Conservation (phyloP, 306 rosid species). For the Inga laurina region DNA sequence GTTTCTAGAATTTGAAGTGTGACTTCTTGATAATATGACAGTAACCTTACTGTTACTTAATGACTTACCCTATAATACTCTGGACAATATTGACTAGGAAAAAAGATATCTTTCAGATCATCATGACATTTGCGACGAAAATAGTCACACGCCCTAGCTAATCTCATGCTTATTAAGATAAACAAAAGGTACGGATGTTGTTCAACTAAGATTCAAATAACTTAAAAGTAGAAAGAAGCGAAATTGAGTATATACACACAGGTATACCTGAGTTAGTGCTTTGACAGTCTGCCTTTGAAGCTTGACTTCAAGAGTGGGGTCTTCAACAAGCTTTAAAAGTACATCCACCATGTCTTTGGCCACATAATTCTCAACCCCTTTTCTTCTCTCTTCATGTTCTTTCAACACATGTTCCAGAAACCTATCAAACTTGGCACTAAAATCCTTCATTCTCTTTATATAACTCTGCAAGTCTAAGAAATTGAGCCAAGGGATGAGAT, state of each 20-base stretch:
- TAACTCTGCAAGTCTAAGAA: slow-evolving; percentile 66
- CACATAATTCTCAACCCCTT: slow-evolving; percentile 36
- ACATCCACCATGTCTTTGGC: slow-evolving; percentile 60
- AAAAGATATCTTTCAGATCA: no score
- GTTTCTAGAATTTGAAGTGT: no score
- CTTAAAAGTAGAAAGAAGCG: no score
- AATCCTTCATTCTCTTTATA: slow-evolving; percentile 59
- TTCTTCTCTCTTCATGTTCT: slow-evolving; percentile 44
- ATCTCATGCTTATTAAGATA: no score
- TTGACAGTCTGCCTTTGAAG: slow-evolving; percentile 50
- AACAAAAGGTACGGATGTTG: no score
- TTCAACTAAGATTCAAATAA: no score
- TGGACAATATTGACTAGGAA: no score
- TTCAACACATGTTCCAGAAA: slow-evolving; percentile 61
- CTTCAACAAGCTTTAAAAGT: slow-evolving; percentile 50
- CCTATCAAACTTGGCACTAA: slow-evolving; percentile 51
- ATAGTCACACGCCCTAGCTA: no score
- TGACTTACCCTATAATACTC: no score
- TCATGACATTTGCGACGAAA: no score
- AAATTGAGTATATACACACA: not conserved
- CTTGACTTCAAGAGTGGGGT: slow-evolving; percentile 43
- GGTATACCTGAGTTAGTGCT: slow-evolving; percentile 50
- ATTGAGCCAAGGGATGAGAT: slow-evolving; percentile 40
- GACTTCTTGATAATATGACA: no score
- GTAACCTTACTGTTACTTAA: no score